Base-by-base conservation (phyloP, 208 protist species). In the Herpetomonas tarakana region DNA sequence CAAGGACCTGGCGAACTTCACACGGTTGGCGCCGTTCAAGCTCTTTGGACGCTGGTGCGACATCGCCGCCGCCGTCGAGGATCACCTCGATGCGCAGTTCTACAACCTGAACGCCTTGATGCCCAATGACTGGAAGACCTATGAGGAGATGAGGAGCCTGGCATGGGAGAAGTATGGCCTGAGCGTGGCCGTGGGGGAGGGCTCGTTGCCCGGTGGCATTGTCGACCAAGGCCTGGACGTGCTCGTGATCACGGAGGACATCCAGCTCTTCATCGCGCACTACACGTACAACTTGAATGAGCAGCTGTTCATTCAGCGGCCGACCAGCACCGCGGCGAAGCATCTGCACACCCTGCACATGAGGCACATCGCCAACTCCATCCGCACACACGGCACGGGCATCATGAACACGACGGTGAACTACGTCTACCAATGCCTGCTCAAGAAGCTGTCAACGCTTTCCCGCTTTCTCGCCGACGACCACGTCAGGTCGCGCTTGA, bases 331-430 rank as follows among this genome's bases (percentile, higher is more conserved):
- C 22, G 68, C 86, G 57, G 75, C 77, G 11, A 99, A 98, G 68
- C 85, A 96, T 50, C 65, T 99, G 6, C 93, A 98, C 71, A 97
- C 94, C 3, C 91, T 99, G 51, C 89, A 97, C 72, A 98, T 98
- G 55, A 75, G 81, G 12, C 97, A 99, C 74, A 91, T 99, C 60
- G 92, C 97, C 29, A 98, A 98, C 68, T 98, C 96, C 16, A 98
- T 99, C 62, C 81, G 97, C 45, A 98, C 94, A 18, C 97, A 99
- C 75, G 98, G 98, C 52, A 96, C 88, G 14, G 98, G 98, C 57
- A 98, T 99, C 30, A 98, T 99, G 93, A 98, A 98, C 74, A 99
- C 98, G 11, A 91, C 97, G 1, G 94, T 98, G 38, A 98, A 99
- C 78, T 98, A 98, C 71, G 96, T 97, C 1, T 99, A 98, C 76